phyloP scores from a whole-genome alignment of 352 stramenopile genomes.

The Globisporangium spinosum region DNA sequence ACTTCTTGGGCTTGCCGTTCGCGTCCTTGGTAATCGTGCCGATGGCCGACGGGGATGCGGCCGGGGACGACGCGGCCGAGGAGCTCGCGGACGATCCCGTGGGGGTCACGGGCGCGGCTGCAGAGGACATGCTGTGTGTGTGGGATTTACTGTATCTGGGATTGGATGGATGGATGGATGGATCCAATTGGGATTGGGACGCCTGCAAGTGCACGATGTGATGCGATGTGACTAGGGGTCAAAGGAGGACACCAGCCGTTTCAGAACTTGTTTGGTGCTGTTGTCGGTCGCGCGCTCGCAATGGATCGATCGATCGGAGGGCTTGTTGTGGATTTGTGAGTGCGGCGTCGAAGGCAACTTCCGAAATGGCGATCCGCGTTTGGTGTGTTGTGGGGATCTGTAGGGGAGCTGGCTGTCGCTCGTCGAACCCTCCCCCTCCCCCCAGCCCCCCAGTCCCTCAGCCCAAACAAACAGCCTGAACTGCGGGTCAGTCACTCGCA shows the following conservation, averaged over 20 bases:
- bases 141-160: neutral
- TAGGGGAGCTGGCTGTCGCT: conserved; percentile 32
- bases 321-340: conserved; percentile 12
- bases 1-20: conserved; percentile 51
- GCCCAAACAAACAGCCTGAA: conserved; percentile 9
- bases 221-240: conserved; percentile 10
- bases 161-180: neutral
- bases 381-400: conserved; percentile 5
- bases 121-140: neutral
- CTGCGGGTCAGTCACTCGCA: conserved; percentile 14
- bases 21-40: conserved; percentile 15
- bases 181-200: neutral
- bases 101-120: conserved; percentile 7
- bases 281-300: conserved; percentile 4
- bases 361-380: conserved; percentile 45
- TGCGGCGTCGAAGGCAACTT: conserved; percentile 51
- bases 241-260: conserved; percentile 11
- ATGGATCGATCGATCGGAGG: conserved; percentile 10
- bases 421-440: conserved; percentile 25
- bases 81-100: conserved; percentile 15
- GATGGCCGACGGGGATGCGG: neutral
- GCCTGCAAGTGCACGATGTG: conserved; percentile 8
- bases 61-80: conserved; percentile 19
- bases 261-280: conserved; percentile 9
- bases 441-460: neutral